Base-by-base conservation (phyloP, 768 basidiomycete species). In the Leccinum boreale region DNA sequence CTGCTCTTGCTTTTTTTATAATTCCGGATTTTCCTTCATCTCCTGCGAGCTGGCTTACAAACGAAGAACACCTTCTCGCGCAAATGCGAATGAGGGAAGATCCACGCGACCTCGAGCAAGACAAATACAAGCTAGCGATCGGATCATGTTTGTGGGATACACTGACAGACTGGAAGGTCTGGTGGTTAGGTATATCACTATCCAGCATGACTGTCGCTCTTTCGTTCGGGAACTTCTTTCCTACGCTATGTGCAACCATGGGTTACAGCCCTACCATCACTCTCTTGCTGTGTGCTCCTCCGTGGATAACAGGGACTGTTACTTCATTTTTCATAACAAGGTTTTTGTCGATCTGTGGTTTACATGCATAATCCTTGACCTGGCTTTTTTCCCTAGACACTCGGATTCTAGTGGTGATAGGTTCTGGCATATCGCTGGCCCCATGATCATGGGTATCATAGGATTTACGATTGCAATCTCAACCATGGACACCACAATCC, bases 151-250 rank as follows among this genome's bases (percentile, higher is more conserved):
- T 91, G 7, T 55, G 68, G 7, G 66, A 85, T 63, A 85, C 89
- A 15, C 28, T 90, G 54, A 77, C 75, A 24, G 90, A 94, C 67
- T 85, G 85, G 86, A 89, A 85, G 71, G 86, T 93, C 36, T 93
- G 90, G 87, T 88, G 83, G 82, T 76, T 94, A 50, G 81, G 87
- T 11, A 59, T 89, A 29, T 78, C 85, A 2, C 69, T 89, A 50
- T 82, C 81, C 21, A 80, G 80, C 59, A 78, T 84, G 72, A 11
- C 19, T 42, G 70, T 85, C 31, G 81, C 86, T 10, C 67, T 90
- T 35, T 85, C 83, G 12, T 92, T 92, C 77, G 86, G 88, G 66
- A 85, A 84, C 17, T 91, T 85, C 70, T 92, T 92, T 75, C 89
- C 87, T 10, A 89, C 90, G 0, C 73, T 93, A 55, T 83, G 82